Evolutionary conservation across 2,329 filamentous ascomycete genomes (phyloP).

Genomic region (Meredithiella fracta): DNA sequence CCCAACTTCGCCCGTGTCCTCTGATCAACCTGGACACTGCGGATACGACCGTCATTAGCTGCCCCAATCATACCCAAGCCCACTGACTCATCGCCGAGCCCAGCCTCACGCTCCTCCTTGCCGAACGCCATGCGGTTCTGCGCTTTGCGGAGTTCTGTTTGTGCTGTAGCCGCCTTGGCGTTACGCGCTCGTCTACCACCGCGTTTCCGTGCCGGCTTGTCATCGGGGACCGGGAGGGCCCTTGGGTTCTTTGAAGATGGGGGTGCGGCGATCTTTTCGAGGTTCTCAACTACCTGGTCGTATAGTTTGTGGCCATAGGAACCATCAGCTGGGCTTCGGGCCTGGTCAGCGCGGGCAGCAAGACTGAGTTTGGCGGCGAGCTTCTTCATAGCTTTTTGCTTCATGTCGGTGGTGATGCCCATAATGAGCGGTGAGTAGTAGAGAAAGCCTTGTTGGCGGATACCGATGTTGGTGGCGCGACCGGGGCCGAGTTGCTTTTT

Average conservation of each 20-base stretch:
- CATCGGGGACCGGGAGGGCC: conserved; percentile 80
- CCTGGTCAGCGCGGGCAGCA: conserved; percentile 79
- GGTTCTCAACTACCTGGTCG: conserved; percentile 63
- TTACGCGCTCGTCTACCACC: conserved; percentile 80
- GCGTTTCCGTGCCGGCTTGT: conserved; percentile 85
- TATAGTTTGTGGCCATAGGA: conserved; percentile 69
- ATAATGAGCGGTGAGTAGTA: conserved; percentile 84
- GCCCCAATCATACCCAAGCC: conserved; percentile 94
- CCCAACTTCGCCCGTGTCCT: conserved; percentile 84
- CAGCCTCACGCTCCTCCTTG: conserved; percentile 85
- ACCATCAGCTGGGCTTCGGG: conserved; percentile 67
- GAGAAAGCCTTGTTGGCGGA: conserved; percentile 82
- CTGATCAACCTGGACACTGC: conserved; percentile 77
- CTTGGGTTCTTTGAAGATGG: conserved; percentile 75
- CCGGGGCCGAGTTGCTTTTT: conserved; percentile 65
- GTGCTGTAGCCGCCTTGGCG: conserved; percentile 89
- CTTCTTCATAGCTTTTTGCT: conserved; percentile 87
- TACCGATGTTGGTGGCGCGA: conserved; percentile 79
- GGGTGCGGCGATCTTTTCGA: conserved; percentile 86
- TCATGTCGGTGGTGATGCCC: conserved; percentile 68
- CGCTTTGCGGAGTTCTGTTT: conserved; percentile 90
- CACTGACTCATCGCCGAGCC: conserved; percentile 74
- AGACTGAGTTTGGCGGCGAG: conserved; percentile 85
- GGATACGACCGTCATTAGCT: conserved; percentile 72
- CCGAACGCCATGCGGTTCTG: conserved; percentile 95